Evolutionary conservation across 805 yeast species (phyloP).

Genomic region (Schizosaccharomyces octosporus): DNA sequence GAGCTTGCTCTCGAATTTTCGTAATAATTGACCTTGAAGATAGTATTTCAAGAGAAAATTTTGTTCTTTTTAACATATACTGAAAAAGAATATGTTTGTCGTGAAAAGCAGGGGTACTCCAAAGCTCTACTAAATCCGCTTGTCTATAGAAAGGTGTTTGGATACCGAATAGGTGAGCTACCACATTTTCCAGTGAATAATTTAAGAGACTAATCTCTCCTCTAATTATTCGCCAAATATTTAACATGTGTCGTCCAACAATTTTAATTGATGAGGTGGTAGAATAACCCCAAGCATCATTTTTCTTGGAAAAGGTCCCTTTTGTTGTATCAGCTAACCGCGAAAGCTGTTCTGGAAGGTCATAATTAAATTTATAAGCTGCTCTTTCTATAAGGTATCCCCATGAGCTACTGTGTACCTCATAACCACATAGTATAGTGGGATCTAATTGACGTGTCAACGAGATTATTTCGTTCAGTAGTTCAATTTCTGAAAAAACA

Average conservation of each 20-base stretch:
- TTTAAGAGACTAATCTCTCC: constrained; percentile 36
- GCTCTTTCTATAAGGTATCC: constrained; percentile 58
- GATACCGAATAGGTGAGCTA: constrained; percentile 39
- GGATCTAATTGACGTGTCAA: constrained; percentile 51
- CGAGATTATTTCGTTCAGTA: constrained; percentile 31
- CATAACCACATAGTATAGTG: constrained; percentile 70
- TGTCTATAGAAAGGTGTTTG: constrained; percentile 40
- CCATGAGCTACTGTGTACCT: constrained; percentile 63
- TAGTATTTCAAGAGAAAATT: constrained; percentile 24
- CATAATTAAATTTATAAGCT: constrained; percentile 19
- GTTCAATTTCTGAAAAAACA: constrained; percentile 29
- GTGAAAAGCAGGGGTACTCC: constrained; percentile 10
- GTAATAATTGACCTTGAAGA: constrained; percentile 40
- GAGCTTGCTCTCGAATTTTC: constrained; percentile 54
- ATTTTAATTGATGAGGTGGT: constrained; percentile 47
- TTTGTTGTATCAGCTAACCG: constrained; percentile 19
- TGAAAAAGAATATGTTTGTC: constrained; percentile 17
- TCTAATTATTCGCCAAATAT: constrained; percentile 59
- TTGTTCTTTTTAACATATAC: constrained; percentile 25
- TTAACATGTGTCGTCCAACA: constrained; percentile 62
- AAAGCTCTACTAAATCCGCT: constrained; percentile 25
- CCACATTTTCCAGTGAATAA: constrained; percentile 56
- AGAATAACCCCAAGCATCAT: constrained; percentile 55
- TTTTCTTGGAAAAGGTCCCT: constrained; percentile 19
- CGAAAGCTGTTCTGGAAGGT: constrained; percentile 35